phyloP scores from a whole-genome alignment of 2,329 filamentous ascomycete genomes.

The Paracoccidioides brasiliensis region DNA sequence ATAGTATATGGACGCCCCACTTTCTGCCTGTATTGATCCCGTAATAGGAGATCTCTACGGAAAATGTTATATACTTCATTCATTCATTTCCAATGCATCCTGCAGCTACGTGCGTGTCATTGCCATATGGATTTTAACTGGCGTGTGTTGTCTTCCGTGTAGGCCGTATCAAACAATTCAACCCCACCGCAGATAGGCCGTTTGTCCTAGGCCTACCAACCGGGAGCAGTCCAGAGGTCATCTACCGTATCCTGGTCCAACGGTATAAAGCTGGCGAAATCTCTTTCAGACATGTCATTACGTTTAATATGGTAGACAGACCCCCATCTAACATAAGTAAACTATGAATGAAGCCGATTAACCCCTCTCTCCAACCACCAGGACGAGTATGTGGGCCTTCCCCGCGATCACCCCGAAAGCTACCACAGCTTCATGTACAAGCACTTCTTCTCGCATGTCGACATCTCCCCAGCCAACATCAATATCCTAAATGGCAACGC shows the following conservation, averaged over 20 bases:
- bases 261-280: conserved; percentile 41
- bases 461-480: conserved; percentile 68
- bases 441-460: conserved; percentile 76
- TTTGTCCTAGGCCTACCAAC: conserved; percentile 78
- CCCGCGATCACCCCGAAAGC: conserved; percentile 69
- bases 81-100: not conserved
- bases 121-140: not conserved
- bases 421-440: conserved; percentile 93
- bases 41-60: not conserved
- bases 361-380: conserved; percentile 18
- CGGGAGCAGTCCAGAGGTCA: conserved; percentile 63
- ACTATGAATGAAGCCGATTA: not conserved
- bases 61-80: conserved; percentile 1
- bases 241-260: conserved; percentile 62
- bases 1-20: too few relatives aligned
- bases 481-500: conserved; percentile 77
- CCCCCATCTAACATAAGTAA: not conserved
- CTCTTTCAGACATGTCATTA: conserved; percentile 78
- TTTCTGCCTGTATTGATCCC: too few relatives aligned
- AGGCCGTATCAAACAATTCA: conserved; percentile 68
- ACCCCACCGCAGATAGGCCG: conserved; percentile 56
- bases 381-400: conserved; percentile 79
- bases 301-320: conserved; percentile 68
- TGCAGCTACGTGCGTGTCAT: not conserved
- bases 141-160: not conserved